phyloP scores from a whole-genome alignment of 768 basidiomycete species.

The Pisolithus marmoratus region DNA sequence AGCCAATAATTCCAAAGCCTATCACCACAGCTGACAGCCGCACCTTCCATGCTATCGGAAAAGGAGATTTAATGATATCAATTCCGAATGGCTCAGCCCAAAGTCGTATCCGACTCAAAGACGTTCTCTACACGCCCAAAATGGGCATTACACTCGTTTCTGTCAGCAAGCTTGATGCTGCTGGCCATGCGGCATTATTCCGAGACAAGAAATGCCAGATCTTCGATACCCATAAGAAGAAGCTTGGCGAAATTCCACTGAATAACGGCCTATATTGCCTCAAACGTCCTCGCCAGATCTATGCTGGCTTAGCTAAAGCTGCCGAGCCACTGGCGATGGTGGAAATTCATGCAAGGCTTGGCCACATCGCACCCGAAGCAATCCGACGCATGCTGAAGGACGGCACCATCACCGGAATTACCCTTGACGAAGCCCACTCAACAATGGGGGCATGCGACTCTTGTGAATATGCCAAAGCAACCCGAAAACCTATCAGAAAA shows the following conservation, averaged over 20 bases:
- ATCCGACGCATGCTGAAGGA: slow-evolving; percentile 5
- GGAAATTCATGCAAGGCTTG: slow-evolving; percentile 1
- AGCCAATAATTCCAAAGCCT: slow-evolving; percentile 12
- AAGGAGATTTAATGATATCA: slow-evolving; percentile 16
- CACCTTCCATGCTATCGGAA: slow-evolving; percentile 4
- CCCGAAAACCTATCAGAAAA: slow-evolving; percentile 5
- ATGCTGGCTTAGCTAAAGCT: neutral
- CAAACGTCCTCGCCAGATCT: neutral
- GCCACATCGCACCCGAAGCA: neutral
- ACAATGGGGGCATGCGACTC: slow-evolving; percentile 8
- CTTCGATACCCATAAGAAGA: neutral
- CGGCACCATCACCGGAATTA: slow-evolving; percentile 1
- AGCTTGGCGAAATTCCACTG: neutral
- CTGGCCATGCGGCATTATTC: slow-evolving; percentile 5
- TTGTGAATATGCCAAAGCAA: slow-evolving; percentile 8
- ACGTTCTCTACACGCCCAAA: slow-evolving; percentile 12
- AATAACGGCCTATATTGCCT: neutral
- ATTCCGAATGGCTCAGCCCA: slow-evolving; percentile 12
- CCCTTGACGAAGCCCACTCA: neutral
- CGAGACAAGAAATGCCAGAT: neutral
- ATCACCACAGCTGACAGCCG: slow-evolving; percentile 16
- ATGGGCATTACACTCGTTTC: slow-evolving; percentile 19
- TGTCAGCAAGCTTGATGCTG: slow-evolving; percentile 1
- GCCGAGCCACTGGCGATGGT: neutral
- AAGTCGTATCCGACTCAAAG: neutral